Percentiles rank a stretch among this genome's conserved stretches.
Evolutionary conservation across 495 filamentous ascomycete species (phyloP).

Genomic region (Hypoxylon intermedium): DNA sequence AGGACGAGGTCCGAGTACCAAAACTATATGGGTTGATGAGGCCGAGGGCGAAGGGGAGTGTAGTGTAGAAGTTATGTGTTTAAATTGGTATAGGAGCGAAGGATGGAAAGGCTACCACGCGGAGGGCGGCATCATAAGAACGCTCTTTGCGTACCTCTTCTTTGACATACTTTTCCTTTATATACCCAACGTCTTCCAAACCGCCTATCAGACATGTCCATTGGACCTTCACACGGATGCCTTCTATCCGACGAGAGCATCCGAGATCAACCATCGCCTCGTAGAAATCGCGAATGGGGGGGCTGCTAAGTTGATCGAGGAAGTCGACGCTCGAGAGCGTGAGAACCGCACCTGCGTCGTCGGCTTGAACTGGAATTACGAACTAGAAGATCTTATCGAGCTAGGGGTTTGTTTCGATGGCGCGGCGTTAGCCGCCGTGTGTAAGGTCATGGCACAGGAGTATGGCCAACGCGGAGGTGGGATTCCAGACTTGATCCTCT

Average conservation of each 20-base stretch:
- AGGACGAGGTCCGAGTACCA: slow-evolving; percentile 62
- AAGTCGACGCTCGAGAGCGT: slow-evolving; percentile 68
- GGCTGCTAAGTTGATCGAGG: slow-evolving; percentile 69
- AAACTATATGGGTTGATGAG: slow-evolving; percentile 89
- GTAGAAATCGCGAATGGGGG: slow-evolving; percentile 82
- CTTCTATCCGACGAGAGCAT: slow-evolving; percentile 83
- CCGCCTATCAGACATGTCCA: slow-evolving; percentile 89
- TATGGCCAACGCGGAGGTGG: slow-evolving; percentile 86
- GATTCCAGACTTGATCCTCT: slow-evolving; percentile 92
- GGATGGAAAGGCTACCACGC: slow-evolving; percentile 96
- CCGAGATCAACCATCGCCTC: slow-evolving; percentile 88
- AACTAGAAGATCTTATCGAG: slow-evolving; percentile 78
- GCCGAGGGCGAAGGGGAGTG: slow-evolving; percentile 72
- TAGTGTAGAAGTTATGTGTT: slow-evolving; percentile 88
- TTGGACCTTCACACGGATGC: slow-evolving; percentile 92
- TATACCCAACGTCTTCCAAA: slow-evolving; percentile 96
- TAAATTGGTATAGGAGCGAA: slow-evolving; percentile 79
- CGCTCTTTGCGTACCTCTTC: slow-evolving; percentile 90
- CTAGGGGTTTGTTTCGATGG: slow-evolving; percentile 81
- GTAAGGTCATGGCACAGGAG: slow-evolving; percentile 94
- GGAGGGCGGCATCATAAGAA: slow-evolving; percentile 88
- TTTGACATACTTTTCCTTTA: slow-evolving; percentile 93
- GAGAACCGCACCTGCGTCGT: slow-evolving; percentile 81
- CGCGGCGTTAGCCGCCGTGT: slow-evolving; percentile 79
- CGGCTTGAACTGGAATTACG: slow-evolving; percentile 90